phyloP scores from a whole-genome alignment of 345 rosid species.

The Trapa bicornis region DNA sequence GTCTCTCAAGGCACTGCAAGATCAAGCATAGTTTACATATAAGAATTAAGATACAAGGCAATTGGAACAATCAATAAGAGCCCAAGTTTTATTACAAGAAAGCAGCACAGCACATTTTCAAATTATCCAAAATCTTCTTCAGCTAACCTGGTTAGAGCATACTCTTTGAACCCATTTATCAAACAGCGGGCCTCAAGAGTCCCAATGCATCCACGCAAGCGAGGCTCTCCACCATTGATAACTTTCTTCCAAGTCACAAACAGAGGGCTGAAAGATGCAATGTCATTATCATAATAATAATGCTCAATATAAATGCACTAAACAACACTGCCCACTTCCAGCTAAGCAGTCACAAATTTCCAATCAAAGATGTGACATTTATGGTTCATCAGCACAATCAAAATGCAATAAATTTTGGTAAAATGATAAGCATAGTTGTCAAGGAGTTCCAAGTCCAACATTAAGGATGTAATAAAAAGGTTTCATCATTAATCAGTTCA shows the following conservation, averaged over 20 bases:
- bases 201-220: conserved; percentile 96
- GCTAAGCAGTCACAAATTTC: neutral
- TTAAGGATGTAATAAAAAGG: neutral
- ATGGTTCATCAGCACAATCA: neutral
- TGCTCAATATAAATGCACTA: neutral
- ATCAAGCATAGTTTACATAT: neutral
- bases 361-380: neutral
- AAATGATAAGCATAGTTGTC: too few relatives aligned
- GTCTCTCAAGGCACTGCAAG: conserved; percentile 87
- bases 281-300: neutral
- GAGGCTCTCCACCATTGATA: conserved; percentile 84
- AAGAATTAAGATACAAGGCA: neutral
- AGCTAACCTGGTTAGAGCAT: conserved; percentile 82
- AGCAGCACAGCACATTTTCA: neutral
- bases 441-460: too few relatives aligned
- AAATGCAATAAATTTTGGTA: too few relatives aligned
- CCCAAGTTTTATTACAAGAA: neutral
- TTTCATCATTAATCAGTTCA: too few relatives aligned
- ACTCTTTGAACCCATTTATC: conserved; percentile 80
- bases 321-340: neutral
- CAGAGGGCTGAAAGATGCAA: conserved; percentile 54
- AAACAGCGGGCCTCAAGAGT: conserved; percentile 77
- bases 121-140: neutral
- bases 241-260: conserved; percentile 97
- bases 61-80: neutral